These are phyloP conservation scores for Gamarada debralockiae DNA, from an alignment of 495 filamentous ascomycete genomes.

Conservation along the genomic window DNA sequence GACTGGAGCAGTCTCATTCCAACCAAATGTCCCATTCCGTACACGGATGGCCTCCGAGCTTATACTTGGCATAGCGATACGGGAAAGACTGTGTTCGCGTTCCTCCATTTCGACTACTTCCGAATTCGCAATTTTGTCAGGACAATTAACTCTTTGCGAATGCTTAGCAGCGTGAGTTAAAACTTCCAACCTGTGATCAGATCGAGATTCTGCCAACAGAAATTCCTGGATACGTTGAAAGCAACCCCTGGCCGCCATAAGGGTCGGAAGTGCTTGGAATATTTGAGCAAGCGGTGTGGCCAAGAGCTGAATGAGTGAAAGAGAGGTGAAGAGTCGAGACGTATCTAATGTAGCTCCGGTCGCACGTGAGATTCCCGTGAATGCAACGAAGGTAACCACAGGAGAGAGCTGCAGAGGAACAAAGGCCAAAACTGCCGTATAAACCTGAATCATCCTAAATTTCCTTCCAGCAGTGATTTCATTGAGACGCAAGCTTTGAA, in stretches of 20 bases:
- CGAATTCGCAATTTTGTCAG: no score
- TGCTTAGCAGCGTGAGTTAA: no score
- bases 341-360: not conserved
- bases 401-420: constrained; percentile 20
- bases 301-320: not conserved
- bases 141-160: no score
- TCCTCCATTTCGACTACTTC: no score
- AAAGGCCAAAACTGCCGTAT: constrained; percentile 45
- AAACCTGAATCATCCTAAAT: constrained; percentile 26
- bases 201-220: no score
- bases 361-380: no score
- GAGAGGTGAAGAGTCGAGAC: not conserved
- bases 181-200: no score
- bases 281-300: not conserved
- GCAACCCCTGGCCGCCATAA: not conserved
- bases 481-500: constrained; percentile 9
- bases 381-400: not conserved
- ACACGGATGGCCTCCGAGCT: constrained; percentile 28
- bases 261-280: not conserved
- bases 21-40: constrained; percentile 8
- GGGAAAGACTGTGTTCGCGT: no score
- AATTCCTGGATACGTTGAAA: constrained; percentile 28
- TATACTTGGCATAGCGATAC: constrained; percentile 26
- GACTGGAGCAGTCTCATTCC: constrained; percentile 37
- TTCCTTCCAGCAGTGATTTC: not conserved